phyloP scores from a whole-genome alignment of 768 basidiomycete species.

The Fistulinella prunicolor region DNA sequence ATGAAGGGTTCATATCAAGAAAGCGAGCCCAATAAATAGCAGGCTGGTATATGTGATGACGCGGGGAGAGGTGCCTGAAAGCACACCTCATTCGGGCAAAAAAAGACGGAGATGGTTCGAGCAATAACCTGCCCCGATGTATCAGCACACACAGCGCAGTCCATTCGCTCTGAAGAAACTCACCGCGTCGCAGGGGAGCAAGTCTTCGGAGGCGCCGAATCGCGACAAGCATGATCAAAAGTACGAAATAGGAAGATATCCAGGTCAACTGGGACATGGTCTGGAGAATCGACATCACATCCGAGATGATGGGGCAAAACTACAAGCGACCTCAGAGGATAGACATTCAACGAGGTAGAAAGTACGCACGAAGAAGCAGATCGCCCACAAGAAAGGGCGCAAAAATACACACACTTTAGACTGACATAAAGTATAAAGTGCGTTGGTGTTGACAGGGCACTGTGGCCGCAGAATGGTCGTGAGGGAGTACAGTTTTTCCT shows the following conservation, averaged over 20 bases:
- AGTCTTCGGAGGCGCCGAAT: constrained; percentile 1
- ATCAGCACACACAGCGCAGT: not conserved
- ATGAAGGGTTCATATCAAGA: no score
- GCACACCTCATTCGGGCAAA: constrained; percentile 1
- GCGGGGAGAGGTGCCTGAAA: no score
- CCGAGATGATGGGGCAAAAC: constrained; percentile 23
- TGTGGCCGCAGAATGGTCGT: not conserved
- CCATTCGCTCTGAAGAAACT: not conserved
- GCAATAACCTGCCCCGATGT: constrained; percentile 5
- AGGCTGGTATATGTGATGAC: no score
- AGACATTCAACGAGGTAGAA: not conserved
- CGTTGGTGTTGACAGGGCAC: not conserved
- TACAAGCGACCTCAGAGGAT: constrained; percentile 1
- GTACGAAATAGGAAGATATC: constrained; percentile 13
- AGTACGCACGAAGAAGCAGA: constrained; percentile 22
- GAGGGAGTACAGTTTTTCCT: not conserved
- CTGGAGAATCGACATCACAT: constrained; percentile 18
- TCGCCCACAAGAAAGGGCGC: constrained; percentile 11
- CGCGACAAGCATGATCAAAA: constrained; percentile 5
- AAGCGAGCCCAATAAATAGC: no score
- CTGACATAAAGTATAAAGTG: constrained; percentile 6
- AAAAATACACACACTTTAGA: not conserved
- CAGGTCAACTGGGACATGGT: constrained; percentile 13
- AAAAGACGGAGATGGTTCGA: not conserved
- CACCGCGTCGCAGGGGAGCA: constrained; percentile 9